A percentile compares a stretch with the other conserved stretches of the same genome.
Conservation (phyloP, 768 basidiomycete genomes). For the Lentinula sp. region DNA sequence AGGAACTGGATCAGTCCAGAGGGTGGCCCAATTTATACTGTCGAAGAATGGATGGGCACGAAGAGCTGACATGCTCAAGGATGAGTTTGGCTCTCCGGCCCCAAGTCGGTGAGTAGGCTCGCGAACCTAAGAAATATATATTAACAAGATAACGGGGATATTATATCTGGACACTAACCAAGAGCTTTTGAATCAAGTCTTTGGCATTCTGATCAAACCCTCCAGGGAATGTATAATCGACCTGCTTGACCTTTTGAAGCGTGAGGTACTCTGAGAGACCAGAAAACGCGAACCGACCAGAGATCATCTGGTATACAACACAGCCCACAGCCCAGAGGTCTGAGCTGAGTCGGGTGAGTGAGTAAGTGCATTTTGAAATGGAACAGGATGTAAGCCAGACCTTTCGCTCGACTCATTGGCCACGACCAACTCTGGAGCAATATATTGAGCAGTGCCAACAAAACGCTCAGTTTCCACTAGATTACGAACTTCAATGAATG, state of each 20-base stretch:
- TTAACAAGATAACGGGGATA: neutral
- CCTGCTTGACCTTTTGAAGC: constrained; percentile 88
- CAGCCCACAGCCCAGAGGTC: constrained; percentile 97
- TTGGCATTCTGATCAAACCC: constrained; percentile 78
- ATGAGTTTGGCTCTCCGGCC: constrained; percentile 34
- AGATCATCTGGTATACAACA: constrained; percentile 88
- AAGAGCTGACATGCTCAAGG: constrained; percentile 38
- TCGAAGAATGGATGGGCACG: constrained; percentile 60
- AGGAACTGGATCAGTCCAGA: constrained; percentile 65
- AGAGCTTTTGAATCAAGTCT: constrained; percentile 70
- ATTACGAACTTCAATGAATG: constrained; percentile 14
- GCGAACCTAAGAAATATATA: constrained; percentile 35
- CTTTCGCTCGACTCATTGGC: constrained; percentile 69
- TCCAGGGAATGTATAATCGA: constrained; percentile 83
- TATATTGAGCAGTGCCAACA: constrained; percentile 88
- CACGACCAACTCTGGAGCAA: constrained; percentile 81
- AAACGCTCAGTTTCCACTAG: constrained; percentile 60
- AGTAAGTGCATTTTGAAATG: constrained; percentile 5
- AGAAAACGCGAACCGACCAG: constrained; percentile 88
- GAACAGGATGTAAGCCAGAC: constrained; percentile 29
- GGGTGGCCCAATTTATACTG: constrained; percentile 48
- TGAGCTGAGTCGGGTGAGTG: constrained; percentile 43
- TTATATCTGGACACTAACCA: constrained; percentile 42
- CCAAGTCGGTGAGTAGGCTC: constrained; percentile 60
- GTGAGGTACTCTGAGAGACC: constrained; percentile 90